These are phyloP conservation scores for Suillus americanus DNA, from an alignment of 768 basidiomycete genomes.

Conservation along the genomic window DNA sequence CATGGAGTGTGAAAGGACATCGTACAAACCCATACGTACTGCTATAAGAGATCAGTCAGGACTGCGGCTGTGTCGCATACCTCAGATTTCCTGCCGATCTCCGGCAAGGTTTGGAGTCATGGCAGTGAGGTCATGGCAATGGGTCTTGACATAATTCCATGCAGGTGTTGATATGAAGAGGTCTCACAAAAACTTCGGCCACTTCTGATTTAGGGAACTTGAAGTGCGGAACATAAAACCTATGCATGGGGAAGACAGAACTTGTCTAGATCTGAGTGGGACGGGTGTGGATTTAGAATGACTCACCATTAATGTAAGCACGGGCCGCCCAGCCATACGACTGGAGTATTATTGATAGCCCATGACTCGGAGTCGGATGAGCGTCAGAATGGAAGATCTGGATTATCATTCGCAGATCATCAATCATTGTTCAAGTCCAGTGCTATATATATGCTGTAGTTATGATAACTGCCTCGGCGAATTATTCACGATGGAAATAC, in stretches of 20 bases:
- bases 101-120: background rate
- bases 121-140: background rate
- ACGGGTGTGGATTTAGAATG: background rate
- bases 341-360: background rate
- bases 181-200: background rate
- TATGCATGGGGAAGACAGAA: background rate
- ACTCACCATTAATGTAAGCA: background rate
- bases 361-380: background rate
- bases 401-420: background rate
- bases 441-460: background rate
- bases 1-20: background rate
- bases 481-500: too few species aligned
- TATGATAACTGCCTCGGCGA: background rate
- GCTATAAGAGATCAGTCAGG: background rate
- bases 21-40: background rate
- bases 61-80: background rate
- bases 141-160: background rate
- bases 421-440: background rate
- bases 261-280: background rate
- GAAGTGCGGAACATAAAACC: background rate
- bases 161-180: background rate
- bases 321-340: background rate
- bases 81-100: background rate
- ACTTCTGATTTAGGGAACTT: background rate
- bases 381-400: background rate